Evolutionary conservation across 495 filamentous ascomycete genomes (phyloP), one percentile per base, ranked within the genome.

Genomic region (Hapsidospora chrysogenum): DNA sequence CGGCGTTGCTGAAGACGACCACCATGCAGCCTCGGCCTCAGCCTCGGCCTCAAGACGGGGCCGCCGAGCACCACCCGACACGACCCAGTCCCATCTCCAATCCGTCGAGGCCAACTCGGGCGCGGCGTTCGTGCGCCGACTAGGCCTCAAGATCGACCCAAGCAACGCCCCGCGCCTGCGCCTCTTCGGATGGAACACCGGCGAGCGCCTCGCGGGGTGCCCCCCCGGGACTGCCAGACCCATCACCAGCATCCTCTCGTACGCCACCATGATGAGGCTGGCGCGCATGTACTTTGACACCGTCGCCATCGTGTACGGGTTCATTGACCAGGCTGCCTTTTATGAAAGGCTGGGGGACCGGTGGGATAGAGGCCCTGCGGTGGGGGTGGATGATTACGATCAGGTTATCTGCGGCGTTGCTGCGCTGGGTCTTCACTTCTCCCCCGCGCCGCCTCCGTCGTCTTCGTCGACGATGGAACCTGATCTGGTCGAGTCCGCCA

Each of bases 161-260:
- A 45, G 54, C 2, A 59, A 58, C 35, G 65, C 64, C 9, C 67
- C 66, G 0, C 51, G 59, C 14, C 37, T 68, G 22, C 63, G 63
- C 17, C 52, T 66, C 3, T 73, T 68, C 43, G 66, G 53, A 0
- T 73, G 65, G 67, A 68, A 70, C 23, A 26, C 23, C 6, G 23
- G 23, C 23, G 23, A 26, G 23, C 23, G 23, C 23, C 23, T 26
- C 23, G 23, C 23, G 6, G 23, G 23, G 23, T 11, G 6, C 6
- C 23, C 6, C 6, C 23, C 23, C 6, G 23, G 23, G 6, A 11
- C 11, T 11, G 23, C 11, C 6, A 6, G 23, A 6, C 23, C 23
- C 11, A 26, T 26, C 23, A 26, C 23, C 6, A 26, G 23, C 16
- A 53, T 63, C 9, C 44, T 60, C 4, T 51, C 61, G 0, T 26